Conservation (phyloP, 2,329 filamentous ascomycete genomes). For the Dendryphion nanum region DNA sequence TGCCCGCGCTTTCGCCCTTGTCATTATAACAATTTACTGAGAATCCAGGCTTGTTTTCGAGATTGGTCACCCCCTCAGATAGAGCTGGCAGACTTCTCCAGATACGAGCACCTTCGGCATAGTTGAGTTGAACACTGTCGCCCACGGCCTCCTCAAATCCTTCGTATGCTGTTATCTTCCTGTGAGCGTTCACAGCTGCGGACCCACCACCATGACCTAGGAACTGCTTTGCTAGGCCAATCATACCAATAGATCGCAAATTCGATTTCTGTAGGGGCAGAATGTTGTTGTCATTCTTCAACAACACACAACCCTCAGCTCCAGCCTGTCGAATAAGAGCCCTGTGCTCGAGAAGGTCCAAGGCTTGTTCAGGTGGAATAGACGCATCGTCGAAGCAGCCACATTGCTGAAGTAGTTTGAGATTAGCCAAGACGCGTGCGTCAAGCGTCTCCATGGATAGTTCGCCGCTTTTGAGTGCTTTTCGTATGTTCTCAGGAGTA, state of each 20-base stretch:
- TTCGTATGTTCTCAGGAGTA: slow-evolving; percentile 62
- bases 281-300: slow-evolving; percentile 67
- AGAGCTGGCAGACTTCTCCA: not conserved
- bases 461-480: slow-evolving; percentile 46
- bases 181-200: slow-evolving; percentile 9
- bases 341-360: slow-evolving; percentile 61
- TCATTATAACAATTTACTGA: slow-evolving; percentile 25
- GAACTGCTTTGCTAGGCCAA: slow-evolving; percentile 62
- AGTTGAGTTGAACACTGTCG: slow-evolving; percentile 30
- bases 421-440: slow-evolving; percentile 15
- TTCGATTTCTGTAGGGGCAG: slow-evolving; percentile 59
- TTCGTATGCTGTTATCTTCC: slow-evolving; percentile 12
- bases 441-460: slow-evolving; percentile 37
- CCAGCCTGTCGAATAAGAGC: slow-evolving; percentile 63
- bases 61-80: not conserved
- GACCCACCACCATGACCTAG: slow-evolving; percentile 36
- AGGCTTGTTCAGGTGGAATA: slow-evolving; percentile 56
- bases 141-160: slow-evolving; percentile 26
- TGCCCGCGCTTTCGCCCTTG: slow-evolving; percentile 20
- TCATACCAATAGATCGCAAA: slow-evolving; percentile 63
- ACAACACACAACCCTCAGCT: slow-evolving; percentile 66
- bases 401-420: slow-evolving; percentile 8
- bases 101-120: slow-evolving; percentile 18
- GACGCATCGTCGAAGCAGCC: slow-evolving; percentile 62
- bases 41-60: slow-evolving; percentile 32